Conservation (phyloP, 108 stramenopile genomes). For the Fragilaria crotonensis region DNA sequence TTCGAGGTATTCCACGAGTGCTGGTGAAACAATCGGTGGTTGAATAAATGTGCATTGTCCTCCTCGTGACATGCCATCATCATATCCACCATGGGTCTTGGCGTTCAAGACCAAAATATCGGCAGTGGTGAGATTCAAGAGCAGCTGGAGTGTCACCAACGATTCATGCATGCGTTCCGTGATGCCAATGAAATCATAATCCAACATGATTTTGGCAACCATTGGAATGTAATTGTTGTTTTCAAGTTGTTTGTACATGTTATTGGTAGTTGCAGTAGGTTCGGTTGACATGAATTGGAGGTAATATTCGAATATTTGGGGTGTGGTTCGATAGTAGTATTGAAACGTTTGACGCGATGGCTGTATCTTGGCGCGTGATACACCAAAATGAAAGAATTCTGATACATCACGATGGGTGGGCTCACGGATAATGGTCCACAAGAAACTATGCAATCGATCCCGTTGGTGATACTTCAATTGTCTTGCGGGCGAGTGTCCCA, state of each 20-base stretch:
- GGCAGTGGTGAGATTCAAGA: constrained; percentile 15
- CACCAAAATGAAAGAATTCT: constrained; percentile 18
- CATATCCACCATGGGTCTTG: constrained; percentile 16
- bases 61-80: constrained; percentile 17
- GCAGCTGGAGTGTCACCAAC: constrained; percentile 23
- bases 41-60: neutral
- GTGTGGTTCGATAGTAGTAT: neutral
- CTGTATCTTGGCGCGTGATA: constrained; percentile 4
- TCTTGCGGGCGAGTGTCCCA: constrained; percentile 2
- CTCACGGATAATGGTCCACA: constrained; percentile 31
- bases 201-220: constrained; percentile 15
- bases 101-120: constrained; percentile 25
- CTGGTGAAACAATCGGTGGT: constrained; percentile 3
- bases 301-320: neutral
- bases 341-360: constrained; percentile 10
- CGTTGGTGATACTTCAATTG: constrained; percentile 10
- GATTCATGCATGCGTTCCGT: constrained; percentile 45
- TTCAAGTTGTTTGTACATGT: neutral
- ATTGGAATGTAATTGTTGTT: neutral
- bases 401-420: constrained; percentile 24
- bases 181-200: constrained; percentile 46
- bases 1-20: constrained; percentile 6
- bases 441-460: constrained; percentile 1
- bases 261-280: neutral
- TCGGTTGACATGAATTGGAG: neutral